Evolutionary conservation across 306 rosid species (phyloP).

Genomic region (Pueraria montana): DNA sequence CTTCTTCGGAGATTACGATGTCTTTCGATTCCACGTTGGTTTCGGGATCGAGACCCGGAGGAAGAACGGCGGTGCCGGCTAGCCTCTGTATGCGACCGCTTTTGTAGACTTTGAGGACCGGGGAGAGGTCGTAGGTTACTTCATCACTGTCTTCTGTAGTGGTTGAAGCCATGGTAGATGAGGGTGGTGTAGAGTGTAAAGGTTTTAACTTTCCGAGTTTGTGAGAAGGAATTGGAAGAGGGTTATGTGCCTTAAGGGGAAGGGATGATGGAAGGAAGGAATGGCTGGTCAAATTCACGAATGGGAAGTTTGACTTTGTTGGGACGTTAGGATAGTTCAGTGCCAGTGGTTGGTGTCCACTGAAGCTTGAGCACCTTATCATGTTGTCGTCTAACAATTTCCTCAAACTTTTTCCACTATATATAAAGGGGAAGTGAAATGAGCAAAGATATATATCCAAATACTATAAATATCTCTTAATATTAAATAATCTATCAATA

Average conservation of each 20-base stretch:
- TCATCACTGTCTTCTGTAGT: slow-evolving; percentile 9
- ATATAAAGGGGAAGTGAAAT: no score
- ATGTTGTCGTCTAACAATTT: neutral
- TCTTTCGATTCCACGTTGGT: slow-evolving; percentile 77
- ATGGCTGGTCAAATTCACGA: no score
- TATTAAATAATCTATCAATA: no score
- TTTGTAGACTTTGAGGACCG: slow-evolving; percentile 66
- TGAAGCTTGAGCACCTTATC: neutral
- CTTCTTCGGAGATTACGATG: slow-evolving; percentile 59
- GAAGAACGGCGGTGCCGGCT: slow-evolving; percentile 47
- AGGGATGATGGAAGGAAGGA: neutral
- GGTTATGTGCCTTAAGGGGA: neutral
- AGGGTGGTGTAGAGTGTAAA: neutral
- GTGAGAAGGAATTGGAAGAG: neutral
- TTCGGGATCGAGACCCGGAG: slow-evolving; percentile 55
- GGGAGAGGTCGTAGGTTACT: slow-evolving; percentile 56
- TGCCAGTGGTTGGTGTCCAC: neutral
- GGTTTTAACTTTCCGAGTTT: neutral
- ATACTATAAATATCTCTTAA: no score
- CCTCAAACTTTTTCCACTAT: no score
- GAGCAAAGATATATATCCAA: no score
- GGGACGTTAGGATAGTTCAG: neutral
- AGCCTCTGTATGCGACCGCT: slow-evolving; percentile 65
- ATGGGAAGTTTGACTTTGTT: slow-evolving; percentile 8
- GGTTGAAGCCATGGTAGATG: slow-evolving; percentile 53